Percentiles rank a stretch among this genome's conserved stretches.
phyloP scores from a whole-genome alignment of 768 basidiomycete genomes.

The Lanmaoa pseudosensibilis region DNA sequence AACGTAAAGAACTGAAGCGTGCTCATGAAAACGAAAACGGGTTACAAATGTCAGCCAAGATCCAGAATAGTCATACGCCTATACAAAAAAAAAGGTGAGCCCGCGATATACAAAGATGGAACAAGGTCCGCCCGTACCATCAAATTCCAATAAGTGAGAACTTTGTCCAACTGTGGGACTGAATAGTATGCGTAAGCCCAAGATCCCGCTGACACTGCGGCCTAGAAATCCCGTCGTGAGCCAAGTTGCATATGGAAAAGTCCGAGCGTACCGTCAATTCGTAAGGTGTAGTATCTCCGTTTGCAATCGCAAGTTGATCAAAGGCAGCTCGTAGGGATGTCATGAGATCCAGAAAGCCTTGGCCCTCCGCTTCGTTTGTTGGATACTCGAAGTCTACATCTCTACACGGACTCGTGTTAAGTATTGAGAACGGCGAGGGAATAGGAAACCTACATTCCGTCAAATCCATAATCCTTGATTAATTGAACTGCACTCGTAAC shows the following conservation, averaged over 20 bases:
- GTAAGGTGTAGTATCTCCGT: constrained; percentile 63
- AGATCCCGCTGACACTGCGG: constrained; percentile 63
- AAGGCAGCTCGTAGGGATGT: constrained; percentile 64
- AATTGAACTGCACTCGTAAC: constrained; percentile 60
- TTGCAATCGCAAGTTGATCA: constrained; percentile 51
- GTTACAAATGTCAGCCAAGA: constrained; percentile 65
- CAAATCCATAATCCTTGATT: constrained; percentile 75
- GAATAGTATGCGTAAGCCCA: constrained; percentile 57
- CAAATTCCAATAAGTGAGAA: constrained; percentile 76
- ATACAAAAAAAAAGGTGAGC: not conserved
- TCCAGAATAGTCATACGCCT: constrained; percentile 78
- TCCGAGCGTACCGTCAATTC: constrained; percentile 44
- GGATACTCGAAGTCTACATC: constrained; percentile 85
- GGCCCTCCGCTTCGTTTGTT: constrained; percentile 52
- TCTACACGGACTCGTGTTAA: constrained; percentile 32
- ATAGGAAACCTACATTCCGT: constrained; percentile 57
- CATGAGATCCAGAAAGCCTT: constrained; percentile 65
- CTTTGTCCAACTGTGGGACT: constrained; percentile 62
- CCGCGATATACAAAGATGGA: not conserved
- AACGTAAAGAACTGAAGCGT: not conserved
- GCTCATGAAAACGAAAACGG: constrained; percentile 30
- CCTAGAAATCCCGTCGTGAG: constrained; percentile 28
- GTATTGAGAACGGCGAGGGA: not conserved
- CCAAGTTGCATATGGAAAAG: not conserved
- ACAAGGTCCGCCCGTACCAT: constrained; percentile 50